Conservation (phyloP, 2,329 filamentous ascomycete genomes). For the Leptographium procerum region DNA sequence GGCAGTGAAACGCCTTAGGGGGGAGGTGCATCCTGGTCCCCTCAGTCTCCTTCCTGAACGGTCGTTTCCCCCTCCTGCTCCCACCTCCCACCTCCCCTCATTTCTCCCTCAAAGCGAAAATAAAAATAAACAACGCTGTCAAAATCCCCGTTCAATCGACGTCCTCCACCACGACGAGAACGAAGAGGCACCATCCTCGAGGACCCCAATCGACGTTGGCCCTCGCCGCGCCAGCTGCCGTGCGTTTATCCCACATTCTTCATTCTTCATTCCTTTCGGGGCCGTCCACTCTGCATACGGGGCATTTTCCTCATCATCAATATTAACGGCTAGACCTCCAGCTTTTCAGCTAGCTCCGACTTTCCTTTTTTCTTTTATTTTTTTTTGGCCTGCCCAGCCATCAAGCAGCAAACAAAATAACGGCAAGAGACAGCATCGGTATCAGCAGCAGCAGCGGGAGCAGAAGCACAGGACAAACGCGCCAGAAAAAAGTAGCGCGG, state of each 20-base stretch:
- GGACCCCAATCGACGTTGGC: neutral
- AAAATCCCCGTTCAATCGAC: neutral
- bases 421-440: too few species aligned
- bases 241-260: neutral
- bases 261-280: neutral
- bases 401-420: too few species aligned
- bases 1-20: neutral
- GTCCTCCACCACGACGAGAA: neutral
- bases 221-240: neutral
- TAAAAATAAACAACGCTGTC: conserved; percentile 2
- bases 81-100: neutral
- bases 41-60: neutral
- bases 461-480: neutral
- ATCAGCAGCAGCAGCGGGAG: too few species aligned
- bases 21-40: neutral
- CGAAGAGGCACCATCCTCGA: neutral
- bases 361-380: too few species aligned
- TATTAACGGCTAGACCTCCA: neutral
- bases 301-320: neutral
- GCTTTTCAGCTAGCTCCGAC: neutral
- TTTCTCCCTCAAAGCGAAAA: neutral
- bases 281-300: neutral
- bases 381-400: too few species aligned
- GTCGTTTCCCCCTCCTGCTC: neutral
- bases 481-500: neutral